phyloP scores from a whole-genome alignment of 2,329 filamentous ascomycete species.

The Teratosphaeria gauchensis region DNA sequence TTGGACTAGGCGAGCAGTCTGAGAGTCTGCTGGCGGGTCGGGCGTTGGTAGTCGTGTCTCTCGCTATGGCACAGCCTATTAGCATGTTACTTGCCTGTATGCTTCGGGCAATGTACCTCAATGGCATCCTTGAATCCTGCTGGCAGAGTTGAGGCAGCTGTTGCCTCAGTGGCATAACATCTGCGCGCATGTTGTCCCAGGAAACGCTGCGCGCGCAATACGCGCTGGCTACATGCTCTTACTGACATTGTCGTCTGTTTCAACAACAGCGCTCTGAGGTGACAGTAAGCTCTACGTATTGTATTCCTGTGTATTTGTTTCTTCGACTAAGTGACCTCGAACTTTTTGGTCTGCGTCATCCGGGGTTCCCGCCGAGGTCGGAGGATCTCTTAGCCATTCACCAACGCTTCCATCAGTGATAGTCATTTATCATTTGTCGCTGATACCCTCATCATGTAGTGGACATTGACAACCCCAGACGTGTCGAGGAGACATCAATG shows the following conservation, averaged over 20 bases:
- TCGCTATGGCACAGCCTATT: conserved; percentile 26
- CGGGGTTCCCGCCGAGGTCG: neutral
- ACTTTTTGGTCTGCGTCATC: neutral
- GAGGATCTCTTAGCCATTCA: too few species aligned
- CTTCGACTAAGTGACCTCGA: neutral
- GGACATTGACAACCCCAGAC: too few species aligned
- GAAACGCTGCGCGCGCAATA: conserved; percentile 6
- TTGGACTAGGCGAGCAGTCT: conserved; percentile 63
- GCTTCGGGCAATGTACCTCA: conserved; percentile 21
- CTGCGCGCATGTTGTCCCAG: conserved; percentile 7
- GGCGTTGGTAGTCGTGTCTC: conserved; percentile 52
- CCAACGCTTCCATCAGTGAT: too few species aligned
- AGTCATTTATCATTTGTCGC: too few species aligned
- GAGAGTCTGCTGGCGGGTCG: conserved; percentile 64
- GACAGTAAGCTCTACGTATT: neutral
- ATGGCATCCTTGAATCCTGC: conserved; percentile 33
- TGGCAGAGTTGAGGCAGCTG: conserved; percentile 33
- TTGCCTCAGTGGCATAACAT: conserved; percentile 29
- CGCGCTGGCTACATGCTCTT: conserved; percentile 14
- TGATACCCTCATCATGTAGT: too few species aligned
- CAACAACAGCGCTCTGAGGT: neutral
- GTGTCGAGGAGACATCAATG: too few species aligned
- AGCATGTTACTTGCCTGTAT: neutral
- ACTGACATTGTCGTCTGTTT: conserved; percentile 11
- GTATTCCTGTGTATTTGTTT: neutral